phyloP scores from a whole-genome alignment of 2,329 filamentous ascomycete species.

The Boeremia exigua region DNA sequence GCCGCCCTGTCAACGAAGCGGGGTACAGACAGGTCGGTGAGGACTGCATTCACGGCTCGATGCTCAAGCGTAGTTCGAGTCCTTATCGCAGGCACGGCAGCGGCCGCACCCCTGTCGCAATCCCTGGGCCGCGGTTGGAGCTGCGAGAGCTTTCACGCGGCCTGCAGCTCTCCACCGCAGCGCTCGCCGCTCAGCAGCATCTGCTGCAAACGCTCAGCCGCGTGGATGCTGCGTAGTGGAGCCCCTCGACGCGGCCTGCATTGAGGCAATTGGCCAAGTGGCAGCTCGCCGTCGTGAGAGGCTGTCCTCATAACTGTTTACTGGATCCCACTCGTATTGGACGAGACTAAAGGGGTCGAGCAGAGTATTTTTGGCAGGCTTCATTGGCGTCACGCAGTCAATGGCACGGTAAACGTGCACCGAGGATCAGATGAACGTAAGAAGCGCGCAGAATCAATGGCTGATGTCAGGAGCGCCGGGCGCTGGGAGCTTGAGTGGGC shows the following conservation, averaged over 20 bases:
- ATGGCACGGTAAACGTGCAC: slow-evolving; percentile 16
- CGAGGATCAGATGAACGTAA: slow-evolving; percentile 7
- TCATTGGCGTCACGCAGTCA: neutral
- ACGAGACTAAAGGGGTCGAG: slow-evolving; percentile 27
- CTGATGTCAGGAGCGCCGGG: slow-evolving; percentile 9
- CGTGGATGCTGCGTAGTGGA: slow-evolving; percentile 22
- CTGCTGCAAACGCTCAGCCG: slow-evolving; percentile 43
- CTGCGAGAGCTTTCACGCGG: slow-evolving; percentile 8
- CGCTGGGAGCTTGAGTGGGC: slow-evolving; percentile 5
- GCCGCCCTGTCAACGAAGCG: slow-evolving; percentile 21
- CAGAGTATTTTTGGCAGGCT: slow-evolving; percentile 18
- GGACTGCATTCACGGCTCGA: slow-evolving; percentile 21
- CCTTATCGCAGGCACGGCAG: slow-evolving; percentile 35
- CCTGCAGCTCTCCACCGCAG: slow-evolving; percentile 24
- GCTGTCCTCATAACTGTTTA: slow-evolving; percentile 25
- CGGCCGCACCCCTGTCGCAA: slow-evolving; percentile 22
- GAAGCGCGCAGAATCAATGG: slow-evolving; percentile 17
- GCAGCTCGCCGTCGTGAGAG: slow-evolving; percentile 4
- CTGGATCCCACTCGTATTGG: slow-evolving; percentile 29
- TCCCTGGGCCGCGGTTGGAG: slow-evolving; percentile 17
- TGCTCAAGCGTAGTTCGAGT: slow-evolving; percentile 28
- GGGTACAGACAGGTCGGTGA: slow-evolving; percentile 38
- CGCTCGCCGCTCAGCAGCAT: slow-evolving; percentile 12
- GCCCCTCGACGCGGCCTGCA: slow-evolving; percentile 19
- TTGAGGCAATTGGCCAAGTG: slow-evolving; percentile 15